These are phyloP conservation scores for Gastrolobium bilobum DNA, from an alignment of 306 rosid species.

Conservation along the genomic window DNA sequence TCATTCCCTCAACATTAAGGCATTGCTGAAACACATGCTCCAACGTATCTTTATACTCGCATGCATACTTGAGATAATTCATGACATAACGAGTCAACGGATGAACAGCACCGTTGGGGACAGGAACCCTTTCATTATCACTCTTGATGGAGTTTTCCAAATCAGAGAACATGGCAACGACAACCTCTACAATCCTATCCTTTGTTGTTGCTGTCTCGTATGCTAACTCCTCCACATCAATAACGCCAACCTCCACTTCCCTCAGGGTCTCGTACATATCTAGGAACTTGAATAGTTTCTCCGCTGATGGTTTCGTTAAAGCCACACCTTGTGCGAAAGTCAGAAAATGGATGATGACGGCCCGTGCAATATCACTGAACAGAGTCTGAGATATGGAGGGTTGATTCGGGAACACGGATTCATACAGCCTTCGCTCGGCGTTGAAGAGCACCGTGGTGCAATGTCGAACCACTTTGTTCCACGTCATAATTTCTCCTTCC, in stretches of 20 bases:
- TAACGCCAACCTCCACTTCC: slow-evolving; percentile 50
- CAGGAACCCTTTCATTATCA: slow-evolving; percentile 69
- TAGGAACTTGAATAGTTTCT: slow-evolving; percentile 76
- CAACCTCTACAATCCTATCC: slow-evolving; percentile 54
- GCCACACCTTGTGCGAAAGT: slow-evolving; percentile 70
- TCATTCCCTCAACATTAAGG: background rate
- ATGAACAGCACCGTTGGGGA: slow-evolving; percentile 82
- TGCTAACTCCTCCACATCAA: slow-evolving; percentile 50
- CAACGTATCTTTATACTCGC: slow-evolving; percentile 77
- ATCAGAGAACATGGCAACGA: slow-evolving; percentile 64
- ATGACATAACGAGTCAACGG: slow-evolving; percentile 84
- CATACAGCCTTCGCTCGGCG: slow-evolving; percentile 58
- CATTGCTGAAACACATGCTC: slow-evolving; percentile 65
- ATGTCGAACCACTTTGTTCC: slow-evolving; percentile 70
- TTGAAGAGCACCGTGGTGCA: slow-evolving; percentile 64
- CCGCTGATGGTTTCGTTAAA: slow-evolving; percentile 64
- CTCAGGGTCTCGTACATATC: slow-evolving; percentile 83
- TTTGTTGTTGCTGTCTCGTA: slow-evolving; percentile 54
- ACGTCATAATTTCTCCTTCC: slow-evolving; percentile 65
- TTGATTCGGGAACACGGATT: slow-evolving; percentile 58
- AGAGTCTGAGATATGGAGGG: slow-evolving; percentile 48
- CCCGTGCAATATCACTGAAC: slow-evolving; percentile 56
- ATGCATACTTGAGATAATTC: slow-evolving; percentile 81
- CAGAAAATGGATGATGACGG: slow-evolving; percentile 59
- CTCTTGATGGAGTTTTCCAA: slow-evolving; percentile 71